Base-by-base conservation (phyloP, 2,329 filamentous ascomycete species). In the Trichophyton benhamiae region DNA sequence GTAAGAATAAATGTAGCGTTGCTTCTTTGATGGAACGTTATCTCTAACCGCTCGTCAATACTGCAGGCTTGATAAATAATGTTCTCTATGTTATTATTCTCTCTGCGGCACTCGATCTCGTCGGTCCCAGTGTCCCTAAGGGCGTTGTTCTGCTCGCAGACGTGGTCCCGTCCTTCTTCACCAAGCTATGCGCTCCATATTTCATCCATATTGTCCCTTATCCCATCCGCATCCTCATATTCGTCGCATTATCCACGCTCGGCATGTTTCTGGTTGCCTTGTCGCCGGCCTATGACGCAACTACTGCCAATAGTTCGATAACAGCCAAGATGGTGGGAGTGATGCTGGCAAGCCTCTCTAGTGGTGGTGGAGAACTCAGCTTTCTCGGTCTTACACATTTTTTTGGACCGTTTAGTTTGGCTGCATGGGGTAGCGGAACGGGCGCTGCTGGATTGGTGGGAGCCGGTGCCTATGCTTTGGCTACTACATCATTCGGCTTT, bases 1-100 rank as follows among this genome's bases (percentile, higher is more conserved):
- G 92, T 96, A 78, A 67, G 75, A 65, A 42, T 8, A n/a, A 20
- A 60, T 22, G 42, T n/a, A 6, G 5, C n/a, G 1, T 17, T 36
- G 30, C 17, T 17, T 7, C 13, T 27, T 4, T 22, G 3, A 22
- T 11, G 25, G 20, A 52, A 11, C 1, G 25, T 15, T 27, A 6
- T 59, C 3, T 4, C 41, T 36, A 41, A n/a, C 13, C 11, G 42
- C 5, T 30, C 2, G 27, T 20, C 1, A n/a, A 13, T 53, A 20
- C n/a, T 17, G n/a, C n/a, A 92, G 89, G 89, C 59, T 78, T 94
- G 17, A 94, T 97, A 72, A 97, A 99, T 76, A 97, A 97, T 77
- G 89, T 97, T 67, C 87, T 96, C 76, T 97, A 96, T 75, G 92
- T 97, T 61, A 89, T 97, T 73, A 94, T 97, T 71, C 87, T 99